Base-by-base conservation (phyloP, 257 asterid species). In the Fraxinus quadrangulata region DNA sequence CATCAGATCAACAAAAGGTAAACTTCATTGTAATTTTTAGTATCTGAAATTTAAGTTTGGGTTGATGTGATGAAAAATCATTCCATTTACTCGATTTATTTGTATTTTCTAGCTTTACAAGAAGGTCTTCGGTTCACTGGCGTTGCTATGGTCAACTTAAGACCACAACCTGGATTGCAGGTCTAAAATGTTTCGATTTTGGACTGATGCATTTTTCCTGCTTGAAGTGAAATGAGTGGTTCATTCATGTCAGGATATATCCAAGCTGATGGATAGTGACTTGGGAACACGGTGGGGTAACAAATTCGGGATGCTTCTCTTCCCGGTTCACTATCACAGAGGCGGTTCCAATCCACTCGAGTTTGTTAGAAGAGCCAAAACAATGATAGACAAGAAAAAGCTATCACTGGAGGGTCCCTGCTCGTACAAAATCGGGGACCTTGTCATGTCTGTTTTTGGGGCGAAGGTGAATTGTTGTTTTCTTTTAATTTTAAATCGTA, bases 381-480 rank as follows among this genome's bases (percentile, higher is more conserved):
- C 81, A 2, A 90, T 93, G 97, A 88, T 92, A 19, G 99, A 91
- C 88, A 89, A 86, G 91, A 95, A 93, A 83, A 95, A 95, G 83
- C 91, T 88, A 1, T 95, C 99, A 0, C 72, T 91, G 0, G 98
- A 91, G 80, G 99, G 85, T 63, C 67, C 86, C 10, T 89, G 79
- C 81, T 89, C 98, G 30, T 93, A 95, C 88, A 83, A 76, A 79
- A 26, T 90, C 19, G 93, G 89, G 23, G 42, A 86, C 76, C 23
- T 86, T 8, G 39, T 85, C 79, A 90, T 89, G 97, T 90, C 96
- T 69, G 45, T 59, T 24, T 81, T 91, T 6, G 97, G 98, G 23
- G 26, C 96, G 36, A 95, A 92, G 96, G 98, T 95, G 39, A 82
- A 61, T 30, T 30, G 16, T 1, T 9, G 24, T n/a, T 10, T 5